Base-by-base conservation (phyloP, 2,329 filamentous ascomycete genomes). In the Aspergillus jensenii region DNA sequence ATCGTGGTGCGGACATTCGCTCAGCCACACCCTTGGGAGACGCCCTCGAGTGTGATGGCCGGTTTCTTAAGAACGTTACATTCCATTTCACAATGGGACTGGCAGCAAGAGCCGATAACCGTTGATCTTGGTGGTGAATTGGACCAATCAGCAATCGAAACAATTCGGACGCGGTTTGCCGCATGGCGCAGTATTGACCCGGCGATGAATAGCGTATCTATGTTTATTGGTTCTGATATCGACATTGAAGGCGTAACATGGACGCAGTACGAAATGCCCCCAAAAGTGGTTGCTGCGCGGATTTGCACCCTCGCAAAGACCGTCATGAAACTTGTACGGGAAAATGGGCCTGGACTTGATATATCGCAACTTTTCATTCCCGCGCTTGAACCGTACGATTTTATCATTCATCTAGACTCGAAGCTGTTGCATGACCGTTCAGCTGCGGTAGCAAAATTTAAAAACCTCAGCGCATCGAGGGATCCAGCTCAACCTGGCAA, bases 131-230 rank as follows among this genome's bases (percentile, higher is more conserved):
- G 86, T 23, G 72, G 70, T 11, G 83, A 86, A 14, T 81, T 96
- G 68, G 83, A 84, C 7, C 74, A 79, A 7, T 78, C 84, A 11
- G 85, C 89, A 31, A 81, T 88, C 11, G 77, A 84, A 33, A 78
- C 81, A 3, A 87, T 95, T 62, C 82, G 81, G 39, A 90, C 87
- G 4, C 86, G 89, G 19, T 88, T 98, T 58, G 86, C 91, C 60
- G 87, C 89, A 14, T 96, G 91, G 91, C 84, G 95, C 58, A 91
- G 89, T 63, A 87, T 95, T 54, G 95, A 99, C 68, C 92, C 93
- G 1, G 86, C 84, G 53, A 90, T 98, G 87, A 96, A 95, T 75
- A 87, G 87, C 60, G 85, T 90, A 3, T 87, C 89, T 17, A 78
- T 98, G 40, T 90, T 97, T 68, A 89, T 89, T 4, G 91, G 91